These are phyloP conservation scores for Monosporozyma siamensis DNA, from an alignment of 805 yeast species.

Conservation along the genomic window DNA sequence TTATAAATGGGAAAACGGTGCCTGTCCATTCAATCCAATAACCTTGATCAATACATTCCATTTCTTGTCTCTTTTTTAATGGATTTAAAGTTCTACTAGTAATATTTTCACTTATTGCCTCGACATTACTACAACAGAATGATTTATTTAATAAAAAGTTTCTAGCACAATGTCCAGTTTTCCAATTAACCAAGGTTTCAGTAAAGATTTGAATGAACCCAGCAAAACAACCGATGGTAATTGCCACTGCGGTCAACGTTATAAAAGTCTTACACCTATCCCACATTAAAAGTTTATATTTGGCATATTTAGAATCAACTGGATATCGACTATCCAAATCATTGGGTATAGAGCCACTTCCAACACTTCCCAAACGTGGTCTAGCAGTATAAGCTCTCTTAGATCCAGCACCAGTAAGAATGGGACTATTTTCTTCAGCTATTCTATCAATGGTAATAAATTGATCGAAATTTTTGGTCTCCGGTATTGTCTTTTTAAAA, in stretches of 20 bases:
- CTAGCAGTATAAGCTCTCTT: not conserved
- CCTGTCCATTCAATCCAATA: constrained; percentile 61
- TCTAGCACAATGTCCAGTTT: constrained; percentile 66
- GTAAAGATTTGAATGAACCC: constrained; percentile 74
- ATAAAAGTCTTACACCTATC: constrained; percentile 43
- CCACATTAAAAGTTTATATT: constrained; percentile 16
- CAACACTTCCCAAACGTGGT: not conserved
- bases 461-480: constrained; percentile 39
- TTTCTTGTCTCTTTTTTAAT: constrained; percentile 22
- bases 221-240: constrained; percentile 72
- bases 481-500: constrained; percentile 13
- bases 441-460: constrained; percentile 67
- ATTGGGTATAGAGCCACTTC: not conserved
- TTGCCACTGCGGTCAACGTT: constrained; percentile 66
- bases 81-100: constrained; percentile 5
- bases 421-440: constrained; percentile 43
- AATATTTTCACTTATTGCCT: constrained; percentile 11
- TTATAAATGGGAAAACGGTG: constrained; percentile 38
- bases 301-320: constrained; percentile 7
- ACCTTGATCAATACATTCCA: constrained; percentile 40
- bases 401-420: constrained; percentile 19
- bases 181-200: constrained; percentile 72
- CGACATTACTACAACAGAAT: constrained; percentile 53
- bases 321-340: constrained; percentile 2
- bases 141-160: constrained; percentile 61